Evolutionary conservation across 345 rosid species (phyloP), one percentile per base, ranked within the genome.

Genomic region (Trapa bicornis): DNA sequence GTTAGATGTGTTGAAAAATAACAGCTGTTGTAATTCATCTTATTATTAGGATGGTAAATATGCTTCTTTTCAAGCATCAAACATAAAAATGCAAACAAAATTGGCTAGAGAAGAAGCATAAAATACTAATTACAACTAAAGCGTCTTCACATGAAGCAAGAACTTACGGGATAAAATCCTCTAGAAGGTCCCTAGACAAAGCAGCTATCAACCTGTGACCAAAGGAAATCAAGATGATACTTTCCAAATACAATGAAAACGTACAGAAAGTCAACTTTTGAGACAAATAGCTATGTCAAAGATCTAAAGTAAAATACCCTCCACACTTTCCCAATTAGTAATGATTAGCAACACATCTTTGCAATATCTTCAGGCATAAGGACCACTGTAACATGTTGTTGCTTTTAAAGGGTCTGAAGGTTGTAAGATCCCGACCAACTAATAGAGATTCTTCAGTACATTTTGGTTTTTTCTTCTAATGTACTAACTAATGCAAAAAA

Each of bases 151-250:
- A 65, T 53, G 41, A 63, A 75, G 77, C 68, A 67, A 47, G 74
- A 68, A 86, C 96, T 87, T 77, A 94, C 97, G 76, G 80, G 56
- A 80, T 37, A 66, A 91, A 87, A 50, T 87, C 99, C 65, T 83
- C 76, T 39, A 86, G 77, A 66, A 91, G 85, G 80, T 94, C 99
- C 79, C 96, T 91, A 57, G 95, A 87, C 66, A 91, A 84, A 42
- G 86, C 91, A 68, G 92, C 89, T 71, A 86, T 76, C 87, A 90
- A 79, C 80, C 98, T 92, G 95, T 33, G 42, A 65, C 48, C 32
- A 65, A 52, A 62, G 17, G 52, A 52, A 48, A 61, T 36, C 42
- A 63, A 61, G 29, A 66, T 10, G 54, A 57, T 11, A n/a, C 50
- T 29, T 67, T 72, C 53, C 42, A 14, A 45, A 37, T 61, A 4